Base-by-base conservation (phyloP, 2,329 filamentous ascomycete species). In the Aspergillus phoenicis region DNA sequence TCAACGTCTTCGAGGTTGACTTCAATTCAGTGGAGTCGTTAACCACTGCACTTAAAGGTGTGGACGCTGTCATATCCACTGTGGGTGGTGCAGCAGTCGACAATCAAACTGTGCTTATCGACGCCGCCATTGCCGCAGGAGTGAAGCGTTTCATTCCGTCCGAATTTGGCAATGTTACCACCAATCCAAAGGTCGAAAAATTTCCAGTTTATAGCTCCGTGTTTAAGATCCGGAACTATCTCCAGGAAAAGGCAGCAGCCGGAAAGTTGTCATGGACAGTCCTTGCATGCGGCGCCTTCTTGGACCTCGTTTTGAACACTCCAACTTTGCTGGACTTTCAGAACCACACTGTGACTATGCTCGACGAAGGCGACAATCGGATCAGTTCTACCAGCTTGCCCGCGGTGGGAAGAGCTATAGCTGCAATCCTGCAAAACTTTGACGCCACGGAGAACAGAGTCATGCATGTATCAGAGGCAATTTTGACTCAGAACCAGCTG, bases 371-470 rank as follows among this genome's bases (percentile, higher is more conserved):
- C 39, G 39, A 43, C 10, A 43, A 43, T 20, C 17, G 39, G 39
- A 1, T 43, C 39, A 43, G 39, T 20, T 8, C 39, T 4, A 43
- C 39, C 17, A 38, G 11, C 28, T 52, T 36, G 15, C 1, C n/a
- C 20, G 15, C 10, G 49, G 28, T 22, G 28, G 28, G 28, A 7
- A 33, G 15, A 20, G 24, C 49, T 4, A 7, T 52, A 2, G 49
- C 28, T 15, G 49, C 24, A 15, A 36, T 52, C 28, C 28, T 52
- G 10, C 28, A 36, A 3, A 33, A 52, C 49, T 36, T 52, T 13
- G 49, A 52, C 28, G 49, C 49, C 15, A 52, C 49, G 2, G 20
- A 52, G 49, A 52, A 52, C 28, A 52, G 30, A 52, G 24, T 52
- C 22, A n/a, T 52, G 17, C 24, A 15, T 52, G 28, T 15, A 28